Evolutionary conservation across 1,284 basidiomycete genomes (phyloP).

Genomic region (Acaromyces ingoldii): DNA sequence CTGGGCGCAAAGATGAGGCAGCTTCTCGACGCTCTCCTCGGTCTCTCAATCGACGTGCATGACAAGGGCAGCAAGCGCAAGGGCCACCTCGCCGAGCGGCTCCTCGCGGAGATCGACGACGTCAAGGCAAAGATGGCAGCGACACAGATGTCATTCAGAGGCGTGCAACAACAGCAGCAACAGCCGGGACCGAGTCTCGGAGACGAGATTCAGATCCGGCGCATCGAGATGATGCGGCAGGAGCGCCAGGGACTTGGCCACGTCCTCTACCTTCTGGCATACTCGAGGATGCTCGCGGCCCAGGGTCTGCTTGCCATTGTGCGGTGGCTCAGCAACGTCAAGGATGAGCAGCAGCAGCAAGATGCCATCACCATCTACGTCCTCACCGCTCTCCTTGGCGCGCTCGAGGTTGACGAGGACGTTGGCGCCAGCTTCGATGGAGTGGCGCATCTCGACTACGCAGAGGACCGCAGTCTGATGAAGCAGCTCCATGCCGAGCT

Average conservation of each 20-base stretch:
- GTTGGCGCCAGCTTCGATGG: constrained; percentile 7
- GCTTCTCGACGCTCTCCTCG: constrained; percentile 34
- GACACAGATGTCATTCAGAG: constrained; percentile 1
- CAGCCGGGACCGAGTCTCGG: constrained; percentile 25
- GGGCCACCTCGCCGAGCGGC: constrained; percentile 17
- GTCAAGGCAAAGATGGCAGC: constrained; percentile 6
- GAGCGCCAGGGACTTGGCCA: constrained; percentile 42
- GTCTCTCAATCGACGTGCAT: constrained; percentile 13
- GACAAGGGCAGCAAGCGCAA: constrained; percentile 12
- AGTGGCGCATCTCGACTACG: constrained; percentile 9
- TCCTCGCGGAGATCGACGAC: constrained; percentile 33
- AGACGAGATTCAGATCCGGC: constrained; percentile 45
- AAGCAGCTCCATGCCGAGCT: constrained; percentile 40
- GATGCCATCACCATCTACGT: constrained; percentile 63
- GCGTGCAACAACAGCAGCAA: neutral
- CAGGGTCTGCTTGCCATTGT: constrained; percentile 23
- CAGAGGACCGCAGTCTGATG: constrained; percentile 46
- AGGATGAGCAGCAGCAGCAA: constrained; percentile 18
- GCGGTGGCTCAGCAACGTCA: constrained; percentile 15
- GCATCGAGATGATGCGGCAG: constrained; percentile 36
- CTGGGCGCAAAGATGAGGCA: constrained; percentile 40
- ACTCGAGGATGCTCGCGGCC: constrained; percentile 31
- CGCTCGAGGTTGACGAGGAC: constrained; percentile 59
- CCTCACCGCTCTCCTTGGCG: constrained; percentile 64
- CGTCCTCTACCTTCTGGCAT: constrained; percentile 41